Percentiles rank a stretch among this genome's conserved stretches.
phyloP scores from a whole-genome alignment of 2,329 filamentous ascomycete species.

The Fusarium algeriense region DNA sequence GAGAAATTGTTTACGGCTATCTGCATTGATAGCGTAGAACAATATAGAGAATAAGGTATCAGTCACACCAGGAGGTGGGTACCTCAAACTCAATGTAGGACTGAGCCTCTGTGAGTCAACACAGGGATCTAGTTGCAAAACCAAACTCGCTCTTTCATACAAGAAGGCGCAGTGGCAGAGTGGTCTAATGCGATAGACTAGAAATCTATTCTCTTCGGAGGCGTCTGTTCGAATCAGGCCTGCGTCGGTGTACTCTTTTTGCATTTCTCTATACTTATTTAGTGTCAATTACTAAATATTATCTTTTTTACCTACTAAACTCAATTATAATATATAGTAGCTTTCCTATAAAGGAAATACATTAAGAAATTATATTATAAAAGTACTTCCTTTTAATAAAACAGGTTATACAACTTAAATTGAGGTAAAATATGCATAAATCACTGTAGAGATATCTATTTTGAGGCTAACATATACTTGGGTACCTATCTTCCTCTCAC shows the following conservation, averaged over 20 bases:
- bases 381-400: too few species aligned
- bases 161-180: slow-evolving; percentile 34
- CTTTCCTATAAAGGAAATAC: too few species aligned
- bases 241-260: slow-evolving; percentile 29
- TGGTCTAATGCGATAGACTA: slow-evolving; percentile 40
- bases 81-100: not conserved
- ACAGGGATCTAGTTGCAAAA: accelerated
- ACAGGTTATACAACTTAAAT: too few species aligned
- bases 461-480: not conserved
- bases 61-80: too few species aligned
- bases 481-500: not conserved
- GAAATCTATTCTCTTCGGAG: slow-evolving; percentile 39
- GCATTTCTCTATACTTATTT: too few species aligned
- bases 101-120: accelerated
- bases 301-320: not conserved
- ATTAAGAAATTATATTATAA: too few species aligned
- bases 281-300: too few species aligned
- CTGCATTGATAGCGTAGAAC: too few species aligned
- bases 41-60: not conserved
- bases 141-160: accelerated
- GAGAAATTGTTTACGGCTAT: not conserved
- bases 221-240: slow-evolving; percentile 39
- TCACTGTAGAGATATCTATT: not conserved
- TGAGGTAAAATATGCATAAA: not conserved
- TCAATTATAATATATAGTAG: too few species aligned